Percentiles rank a stretch among this genome's conserved stretches.
phyloP scores from a whole-genome alignment of 2,329 filamentous ascomycete species.

The Coleophoma eucalyptorum region DNA sequence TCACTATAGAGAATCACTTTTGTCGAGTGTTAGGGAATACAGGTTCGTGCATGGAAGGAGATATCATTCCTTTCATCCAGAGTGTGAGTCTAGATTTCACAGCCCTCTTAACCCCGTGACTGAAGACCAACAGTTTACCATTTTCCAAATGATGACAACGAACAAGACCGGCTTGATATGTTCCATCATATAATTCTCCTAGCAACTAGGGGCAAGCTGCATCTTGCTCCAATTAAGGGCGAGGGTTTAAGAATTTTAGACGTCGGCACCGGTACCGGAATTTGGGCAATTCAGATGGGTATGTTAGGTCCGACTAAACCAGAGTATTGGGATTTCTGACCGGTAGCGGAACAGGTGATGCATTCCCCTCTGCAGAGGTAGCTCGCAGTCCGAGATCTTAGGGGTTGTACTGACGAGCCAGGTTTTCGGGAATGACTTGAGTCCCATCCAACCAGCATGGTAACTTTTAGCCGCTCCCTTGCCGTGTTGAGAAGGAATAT shows the following conservation, averaged over 20 bases:
- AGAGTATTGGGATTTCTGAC: no score
- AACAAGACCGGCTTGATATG: neutral
- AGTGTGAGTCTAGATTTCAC: neutral
- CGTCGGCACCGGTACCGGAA: neutral
- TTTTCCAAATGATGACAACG: neutral
- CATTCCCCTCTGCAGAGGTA: neutral
- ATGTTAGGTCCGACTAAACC: neutral
- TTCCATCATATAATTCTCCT: neutral
- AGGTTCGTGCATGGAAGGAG: neutral
- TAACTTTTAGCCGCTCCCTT: slow-evolving; percentile 7
- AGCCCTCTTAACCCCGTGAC: neutral
- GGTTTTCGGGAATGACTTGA: slow-evolving; percentile 35
- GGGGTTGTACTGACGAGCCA: slow-evolving; percentile 4
- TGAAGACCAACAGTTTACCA: neutral
- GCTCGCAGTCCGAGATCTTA: neutral
- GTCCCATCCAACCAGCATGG: slow-evolving; percentile 35
- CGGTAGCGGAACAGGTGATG: neutral
- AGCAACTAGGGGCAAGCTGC: neutral
- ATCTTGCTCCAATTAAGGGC: slow-evolving; percentile 1
- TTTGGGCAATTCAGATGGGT: neutral
- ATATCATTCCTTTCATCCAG: neutral
- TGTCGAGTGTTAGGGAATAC: neutral
- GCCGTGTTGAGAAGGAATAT: neutral
- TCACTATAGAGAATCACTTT: no score
- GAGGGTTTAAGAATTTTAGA: neutral